A percentile compares a stretch with the other conserved stretches of the same genome.
These are phyloP conservation scores for Fusarium beomiforme DNA, from an alignment of 2,329 filamentous ascomycete species.

Conservation along the genomic window DNA sequence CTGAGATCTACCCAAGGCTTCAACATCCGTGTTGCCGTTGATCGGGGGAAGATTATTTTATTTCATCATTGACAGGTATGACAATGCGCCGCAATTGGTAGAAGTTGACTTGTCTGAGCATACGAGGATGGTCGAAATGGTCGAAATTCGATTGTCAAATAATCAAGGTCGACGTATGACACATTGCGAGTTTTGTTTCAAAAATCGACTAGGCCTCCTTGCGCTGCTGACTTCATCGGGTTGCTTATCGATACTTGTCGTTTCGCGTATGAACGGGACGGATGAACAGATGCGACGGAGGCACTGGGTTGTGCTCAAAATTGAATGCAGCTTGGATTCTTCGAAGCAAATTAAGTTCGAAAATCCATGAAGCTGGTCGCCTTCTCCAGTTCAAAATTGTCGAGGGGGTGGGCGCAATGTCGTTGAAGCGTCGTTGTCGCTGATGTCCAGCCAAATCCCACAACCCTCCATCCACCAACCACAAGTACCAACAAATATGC, in stretches of 20 bases:
- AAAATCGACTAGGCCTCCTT: background rate
- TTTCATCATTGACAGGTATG: background rate
- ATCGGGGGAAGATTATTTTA: background rate
- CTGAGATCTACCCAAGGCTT: no score
- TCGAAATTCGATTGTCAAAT: background rate
- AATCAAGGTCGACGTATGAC: background rate
- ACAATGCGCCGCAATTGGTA: background rate
- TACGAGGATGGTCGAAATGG: background rate
- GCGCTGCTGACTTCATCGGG: background rate
- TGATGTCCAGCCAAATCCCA: slow-evolving; percentile 25
- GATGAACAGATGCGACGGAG: background rate
- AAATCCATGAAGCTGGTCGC: background rate
- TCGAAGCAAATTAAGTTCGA: background rate
- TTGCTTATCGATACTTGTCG: slow-evolving; percentile 5
- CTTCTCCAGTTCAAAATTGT: background rate
- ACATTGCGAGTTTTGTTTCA: background rate
- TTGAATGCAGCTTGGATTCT: background rate
- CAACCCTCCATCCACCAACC: slow-evolving; percentile 31
- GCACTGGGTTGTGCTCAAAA: background rate
- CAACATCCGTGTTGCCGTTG: background rate
- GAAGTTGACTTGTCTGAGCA: background rate
- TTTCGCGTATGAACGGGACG: slow-evolving; percentile 10
- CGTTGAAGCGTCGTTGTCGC: slow-evolving; percentile 9
- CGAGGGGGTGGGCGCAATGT: slow-evolving; percentile 17
- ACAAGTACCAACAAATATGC: slow-evolving; percentile 33